These are phyloP conservation scores for Ambrosia artemisiifolia DNA, from an alignment of 129 eudicot species.

Conservation along the genomic window DNA sequence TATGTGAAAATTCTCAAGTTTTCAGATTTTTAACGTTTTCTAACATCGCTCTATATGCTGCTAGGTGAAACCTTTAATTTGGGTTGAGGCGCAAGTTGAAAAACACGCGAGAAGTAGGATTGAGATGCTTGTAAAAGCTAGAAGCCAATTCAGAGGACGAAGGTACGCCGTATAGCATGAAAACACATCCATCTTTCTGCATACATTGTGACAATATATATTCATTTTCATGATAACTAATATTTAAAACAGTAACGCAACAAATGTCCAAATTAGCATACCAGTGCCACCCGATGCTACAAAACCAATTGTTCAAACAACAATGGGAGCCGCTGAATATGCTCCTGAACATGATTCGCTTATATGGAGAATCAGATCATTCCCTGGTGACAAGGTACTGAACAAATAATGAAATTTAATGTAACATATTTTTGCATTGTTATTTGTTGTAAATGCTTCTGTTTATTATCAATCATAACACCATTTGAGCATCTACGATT, in stretches of 20 bases:
- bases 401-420: not conserved
- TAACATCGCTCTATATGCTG: not conserved
- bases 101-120: slow-evolving; percentile 83
- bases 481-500: slow-evolving; percentile 4
- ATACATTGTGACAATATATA: too few relatives aligned
- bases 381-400: slow-evolving; percentile 82
- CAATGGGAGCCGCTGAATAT: slow-evolving; percentile 81
- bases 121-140: slow-evolving; percentile 72
- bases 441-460: slow-evolving; percentile 7
- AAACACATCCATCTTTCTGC: too few relatives aligned
- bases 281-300: slow-evolving; percentile 83
- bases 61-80: slow-evolving; percentile 89
- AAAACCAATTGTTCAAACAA: slow-evolving; percentile 71
- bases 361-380: slow-evolving; percentile 75
- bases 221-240: slow-evolving; percentile 4
- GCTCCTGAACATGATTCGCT: slow-evolving; percentile 83
- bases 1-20: slow-evolving; percentile 8
- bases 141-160: slow-evolving; percentile 88
- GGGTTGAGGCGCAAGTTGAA: slow-evolving; percentile 95
- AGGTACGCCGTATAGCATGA: slow-evolving; percentile 45
- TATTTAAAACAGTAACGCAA: slow-evolving; percentile 56
- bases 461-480: not conserved
- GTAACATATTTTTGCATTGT: not conserved
- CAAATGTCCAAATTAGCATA: slow-evolving; percentile 68
- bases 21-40: not conserved